phyloP scores from a whole-genome alignment of 2,329 filamentous ascomycete species.

The Ceratocystis lukuohia region DNA sequence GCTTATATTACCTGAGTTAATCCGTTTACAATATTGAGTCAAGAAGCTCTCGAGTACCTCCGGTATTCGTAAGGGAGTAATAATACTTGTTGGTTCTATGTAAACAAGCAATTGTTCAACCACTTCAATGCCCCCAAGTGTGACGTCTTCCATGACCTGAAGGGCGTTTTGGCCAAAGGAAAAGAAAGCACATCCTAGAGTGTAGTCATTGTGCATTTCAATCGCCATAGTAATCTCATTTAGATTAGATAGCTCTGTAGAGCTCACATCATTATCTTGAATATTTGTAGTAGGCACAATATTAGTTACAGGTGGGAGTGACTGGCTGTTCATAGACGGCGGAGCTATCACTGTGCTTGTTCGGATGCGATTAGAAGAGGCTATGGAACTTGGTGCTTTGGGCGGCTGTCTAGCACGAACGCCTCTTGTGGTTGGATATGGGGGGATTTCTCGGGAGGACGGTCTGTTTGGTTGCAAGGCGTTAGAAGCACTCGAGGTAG shows the following conservation, averaged over 20 bases:
- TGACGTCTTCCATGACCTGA: slow-evolving; percentile 64
- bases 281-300: not conserved
- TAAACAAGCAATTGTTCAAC: slow-evolving; percentile 48
- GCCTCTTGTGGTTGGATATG: not conserved
- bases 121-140: slow-evolving; percentile 52
- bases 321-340: not conserved
- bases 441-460: not conserved
- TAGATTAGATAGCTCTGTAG: not conserved
- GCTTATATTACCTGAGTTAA: slow-evolving; percentile 10
- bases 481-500: not conserved
- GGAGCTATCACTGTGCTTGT: not conserved
- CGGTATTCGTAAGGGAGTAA: slow-evolving; percentile 38
- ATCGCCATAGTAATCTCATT: slow-evolving; percentile 44
- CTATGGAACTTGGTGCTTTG: not conserved
- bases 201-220: slow-evolving; percentile 55
- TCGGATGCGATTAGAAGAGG: not conserved
- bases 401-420: not conserved
- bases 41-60: slow-evolving; percentile 26
- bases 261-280: not conserved
- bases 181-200: slow-evolving; percentile 76
- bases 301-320: not conserved
- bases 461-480: not conserved
- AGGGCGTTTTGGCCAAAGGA: slow-evolving; percentile 54
- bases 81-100: slow-evolving; percentile 40
- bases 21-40: slow-evolving; percentile 13